Conservation (phyloP, 2,329 filamentous ascomycete genomes). For the Microsporum audouinii region DNA sequence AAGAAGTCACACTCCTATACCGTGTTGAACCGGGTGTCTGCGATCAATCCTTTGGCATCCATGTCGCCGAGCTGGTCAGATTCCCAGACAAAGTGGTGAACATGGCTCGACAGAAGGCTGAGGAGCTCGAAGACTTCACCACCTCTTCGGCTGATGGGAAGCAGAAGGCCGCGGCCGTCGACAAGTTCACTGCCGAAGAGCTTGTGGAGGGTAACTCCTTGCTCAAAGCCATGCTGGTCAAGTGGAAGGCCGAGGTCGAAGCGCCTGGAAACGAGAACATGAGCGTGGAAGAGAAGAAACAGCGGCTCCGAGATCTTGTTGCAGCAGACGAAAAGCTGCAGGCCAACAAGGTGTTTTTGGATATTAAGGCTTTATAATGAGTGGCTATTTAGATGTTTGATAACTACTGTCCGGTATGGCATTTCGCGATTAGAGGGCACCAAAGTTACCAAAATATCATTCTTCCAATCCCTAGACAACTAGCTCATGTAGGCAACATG, state of each 20-base stretch:
- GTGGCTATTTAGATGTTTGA: neutral
- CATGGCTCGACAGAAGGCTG: conserved; percentile 98
- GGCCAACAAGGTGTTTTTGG: conserved; percentile 44
- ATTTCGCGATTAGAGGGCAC: neutral
- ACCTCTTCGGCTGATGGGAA: conserved; percentile 30
- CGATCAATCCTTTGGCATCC: conserved; percentile 96
- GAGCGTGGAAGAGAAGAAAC: conserved; percentile 64
- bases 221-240: conserved; percentile 68
- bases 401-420: neutral
- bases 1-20: conserved; percentile 88
- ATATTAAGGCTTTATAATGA: conserved; percentile 36
- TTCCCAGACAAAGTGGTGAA: conserved; percentile 96
- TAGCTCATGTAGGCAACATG: no score
- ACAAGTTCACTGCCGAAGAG: conserved; percentile 63
- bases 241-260: conserved; percentile 71
- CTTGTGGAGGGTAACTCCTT: conserved; percentile 78
- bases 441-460: neutral
- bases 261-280: conserved; percentile 45
- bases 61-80: conserved; percentile 90
- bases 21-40: conserved; percentile 93
- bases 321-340: conserved; percentile 55
- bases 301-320: conserved; percentile 68
- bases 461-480: neutral
- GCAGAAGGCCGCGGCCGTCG: conserved; percentile 23
- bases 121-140: conserved; percentile 88